Evolutionary conservation across 1,139 yeast genomes (phyloP).

Genomic region (Eremothecium sinecaudum): DNA sequence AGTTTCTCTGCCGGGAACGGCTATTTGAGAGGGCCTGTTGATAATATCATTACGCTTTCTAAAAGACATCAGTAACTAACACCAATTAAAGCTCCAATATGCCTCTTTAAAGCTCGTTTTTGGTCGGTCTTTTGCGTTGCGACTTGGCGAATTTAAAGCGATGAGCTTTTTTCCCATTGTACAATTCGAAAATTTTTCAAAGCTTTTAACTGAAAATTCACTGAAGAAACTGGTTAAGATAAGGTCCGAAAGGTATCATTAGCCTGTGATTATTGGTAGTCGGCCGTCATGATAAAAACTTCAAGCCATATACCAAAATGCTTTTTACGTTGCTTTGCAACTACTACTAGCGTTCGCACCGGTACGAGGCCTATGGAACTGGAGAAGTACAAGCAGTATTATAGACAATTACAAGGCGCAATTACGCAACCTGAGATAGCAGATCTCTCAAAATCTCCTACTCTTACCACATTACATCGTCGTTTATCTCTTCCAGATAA

Average conservation of each 20-base stretch:
- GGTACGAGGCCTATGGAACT: constrained; percentile 12
- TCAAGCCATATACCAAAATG: no score
- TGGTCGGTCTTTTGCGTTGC: no score
- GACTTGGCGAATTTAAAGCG: no score
- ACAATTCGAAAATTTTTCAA: no score
- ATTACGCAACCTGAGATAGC: constrained; percentile 34
- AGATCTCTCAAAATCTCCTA: constrained; percentile 51
- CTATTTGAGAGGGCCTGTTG: constrained; percentile 18
- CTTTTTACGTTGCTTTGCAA: no score
- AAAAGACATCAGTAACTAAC: constrained; percentile 44
- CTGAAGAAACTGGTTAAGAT: no score
- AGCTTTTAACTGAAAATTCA: no score
- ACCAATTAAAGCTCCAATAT: not conserved
- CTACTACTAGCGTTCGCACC: not conserved
- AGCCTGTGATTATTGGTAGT: no score
- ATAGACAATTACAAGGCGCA: constrained; percentile 15
- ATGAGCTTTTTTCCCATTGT: no score
- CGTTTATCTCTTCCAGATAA: constrained; percentile 53
- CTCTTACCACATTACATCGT: constrained; percentile 68
- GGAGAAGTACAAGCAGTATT: constrained; percentile 20
- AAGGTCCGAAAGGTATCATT: no score
- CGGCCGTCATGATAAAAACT: no score
- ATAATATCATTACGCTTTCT: constrained; percentile 57
- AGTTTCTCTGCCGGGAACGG: constrained; percentile 10
- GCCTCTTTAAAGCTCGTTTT: no score